Percentiles rank a stretch among this genome's conserved stretches.
phyloP scores from a whole-genome alignment of 2,329 filamentous ascomycete genomes.

The Lachnellula occidentalis region DNA sequence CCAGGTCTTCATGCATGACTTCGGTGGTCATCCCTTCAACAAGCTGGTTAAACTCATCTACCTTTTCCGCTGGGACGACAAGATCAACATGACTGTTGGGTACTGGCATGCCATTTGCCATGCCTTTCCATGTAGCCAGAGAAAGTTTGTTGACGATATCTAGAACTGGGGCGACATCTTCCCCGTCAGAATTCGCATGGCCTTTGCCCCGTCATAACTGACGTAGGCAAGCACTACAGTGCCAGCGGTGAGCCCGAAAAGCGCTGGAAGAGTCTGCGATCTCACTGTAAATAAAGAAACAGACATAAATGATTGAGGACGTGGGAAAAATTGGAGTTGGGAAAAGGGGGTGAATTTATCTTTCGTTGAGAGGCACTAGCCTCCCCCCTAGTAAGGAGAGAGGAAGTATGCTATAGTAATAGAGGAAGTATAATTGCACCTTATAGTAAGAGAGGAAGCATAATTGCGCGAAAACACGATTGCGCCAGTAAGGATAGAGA shows the following conservation, averaged over 20 bases:
- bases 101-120: conserved; percentile 16
- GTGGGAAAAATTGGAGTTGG: not conserved
- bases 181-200: conserved; percentile 35
- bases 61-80: conserved; percentile 35
- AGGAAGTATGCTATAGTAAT: too few relatives aligned
- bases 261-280: not conserved
- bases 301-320: not conserved
- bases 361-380: not conserved
- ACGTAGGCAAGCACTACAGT: conserved; percentile 20
- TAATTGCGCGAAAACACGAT: too few relatives aligned
- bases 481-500: too few relatives aligned
- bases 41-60: conserved; percentile 35
- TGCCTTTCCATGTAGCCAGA: conserved; percentile 35
- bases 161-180: conserved; percentile 31
- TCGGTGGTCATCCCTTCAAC: conserved; percentile 29
- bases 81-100: conserved; percentile 35
- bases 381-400: conserved; percentile 1
- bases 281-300: conserved; percentile 1
- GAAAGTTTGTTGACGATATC: conserved; percentile 32
- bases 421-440: too few relatives aligned
- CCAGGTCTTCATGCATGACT: conserved; percentile 40
- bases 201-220: conserved; percentile 38
- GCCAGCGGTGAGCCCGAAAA: not conserved
- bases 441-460: too few relatives aligned
- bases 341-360: not conserved